These are phyloP conservation scores for Trichophyton rubrum DNA, from an alignment of 2,329 filamentous ascomycete species.

Conservation along the genomic window DNA sequence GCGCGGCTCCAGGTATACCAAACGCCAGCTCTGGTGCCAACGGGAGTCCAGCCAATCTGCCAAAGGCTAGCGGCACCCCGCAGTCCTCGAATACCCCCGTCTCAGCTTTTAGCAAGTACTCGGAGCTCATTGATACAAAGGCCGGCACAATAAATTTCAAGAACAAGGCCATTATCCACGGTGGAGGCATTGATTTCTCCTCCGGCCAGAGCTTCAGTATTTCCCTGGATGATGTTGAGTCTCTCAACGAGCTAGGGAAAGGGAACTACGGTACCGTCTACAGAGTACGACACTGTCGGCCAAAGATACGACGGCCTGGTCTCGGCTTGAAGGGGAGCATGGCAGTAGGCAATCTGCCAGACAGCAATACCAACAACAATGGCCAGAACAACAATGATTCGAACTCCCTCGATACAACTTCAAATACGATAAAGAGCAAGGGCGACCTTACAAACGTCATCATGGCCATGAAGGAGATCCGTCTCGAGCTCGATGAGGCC, in stretches of 20 bases:
- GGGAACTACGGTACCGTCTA: conserved; percentile 98
- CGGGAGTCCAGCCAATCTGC: not conserved
- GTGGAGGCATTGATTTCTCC: conserved; percentile 81
- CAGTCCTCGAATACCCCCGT: conserved; percentile 5
- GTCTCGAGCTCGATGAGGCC: conserved; percentile 85
- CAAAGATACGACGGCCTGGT: conserved; percentile 48
- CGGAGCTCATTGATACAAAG: conserved; percentile 80
- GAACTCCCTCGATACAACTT: not conserved
- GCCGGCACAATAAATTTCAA: conserved; percentile 86
- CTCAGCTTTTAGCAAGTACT: conserved; percentile 51
- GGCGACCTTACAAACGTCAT: conserved; percentile 48
- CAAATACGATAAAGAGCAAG: conserved; percentile 15
- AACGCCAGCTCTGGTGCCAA: not conserved
- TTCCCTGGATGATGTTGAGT: conserved; percentile 89
- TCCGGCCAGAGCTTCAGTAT: conserved; percentile 85
- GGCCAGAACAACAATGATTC: not conserved
- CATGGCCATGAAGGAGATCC: conserved; percentile 99
- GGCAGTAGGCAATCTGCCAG: not conserved
- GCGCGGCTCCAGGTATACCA: conserved; percentile 7
- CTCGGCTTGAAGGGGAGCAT: conserved; percentile 46
- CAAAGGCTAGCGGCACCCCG: conserved; percentile 4
- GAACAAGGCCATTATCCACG: conserved; percentile 79
- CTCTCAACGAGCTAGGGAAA: conserved; percentile 84
- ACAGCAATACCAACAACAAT: not conserved
- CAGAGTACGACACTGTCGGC: conserved; percentile 79